These are phyloP conservation scores for Botryotinia calthae DNA, from an alignment of 2,329 filamentous ascomycete species.

Conservation along the genomic window DNA sequence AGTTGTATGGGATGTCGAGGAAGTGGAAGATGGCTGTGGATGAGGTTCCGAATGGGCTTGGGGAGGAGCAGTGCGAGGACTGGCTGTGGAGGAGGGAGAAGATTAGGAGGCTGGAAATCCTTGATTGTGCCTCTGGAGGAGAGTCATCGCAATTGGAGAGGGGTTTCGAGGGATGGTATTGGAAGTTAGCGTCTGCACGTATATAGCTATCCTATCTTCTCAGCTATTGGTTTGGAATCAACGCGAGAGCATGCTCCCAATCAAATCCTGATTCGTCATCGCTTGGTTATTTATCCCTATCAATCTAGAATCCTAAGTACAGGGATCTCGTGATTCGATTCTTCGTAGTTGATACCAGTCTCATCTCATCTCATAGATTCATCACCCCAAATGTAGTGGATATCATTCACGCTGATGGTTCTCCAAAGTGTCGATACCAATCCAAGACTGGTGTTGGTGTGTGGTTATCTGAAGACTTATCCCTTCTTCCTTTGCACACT, in stretches of 20 bases:
- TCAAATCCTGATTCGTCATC: not conserved
- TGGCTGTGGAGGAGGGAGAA: not conserved
- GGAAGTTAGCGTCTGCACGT: too few relatives aligned
- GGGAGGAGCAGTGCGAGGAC: not conserved
- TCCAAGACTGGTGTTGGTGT: too few relatives aligned
- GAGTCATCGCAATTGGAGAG: not conserved
- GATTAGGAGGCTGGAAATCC: not conserved
- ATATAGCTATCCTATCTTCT: not conserved
- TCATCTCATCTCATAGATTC: not conserved
- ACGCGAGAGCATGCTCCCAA: rapidly evolving
- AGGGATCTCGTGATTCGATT: not conserved
- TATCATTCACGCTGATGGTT: too few relatives aligned
- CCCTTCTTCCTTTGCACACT: too few relatives aligned
- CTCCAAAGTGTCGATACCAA: too few relatives aligned
- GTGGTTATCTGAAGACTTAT: too few relatives aligned
- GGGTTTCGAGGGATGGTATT: rapidly evolving
- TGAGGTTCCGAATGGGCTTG: not conserved
- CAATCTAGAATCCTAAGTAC: not conserved
- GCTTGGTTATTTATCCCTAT: not conserved
- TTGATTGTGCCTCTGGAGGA: not conserved
- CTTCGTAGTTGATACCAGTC: not conserved
- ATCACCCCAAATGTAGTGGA: not conserved
- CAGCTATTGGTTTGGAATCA: not conserved
- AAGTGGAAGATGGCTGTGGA: not conserved
- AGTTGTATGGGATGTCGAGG: not conserved